phyloP scores from a whole-genome alignment of 2,329 filamentous ascomycete genomes.

The Xylariomycetidae sp. region DNA sequence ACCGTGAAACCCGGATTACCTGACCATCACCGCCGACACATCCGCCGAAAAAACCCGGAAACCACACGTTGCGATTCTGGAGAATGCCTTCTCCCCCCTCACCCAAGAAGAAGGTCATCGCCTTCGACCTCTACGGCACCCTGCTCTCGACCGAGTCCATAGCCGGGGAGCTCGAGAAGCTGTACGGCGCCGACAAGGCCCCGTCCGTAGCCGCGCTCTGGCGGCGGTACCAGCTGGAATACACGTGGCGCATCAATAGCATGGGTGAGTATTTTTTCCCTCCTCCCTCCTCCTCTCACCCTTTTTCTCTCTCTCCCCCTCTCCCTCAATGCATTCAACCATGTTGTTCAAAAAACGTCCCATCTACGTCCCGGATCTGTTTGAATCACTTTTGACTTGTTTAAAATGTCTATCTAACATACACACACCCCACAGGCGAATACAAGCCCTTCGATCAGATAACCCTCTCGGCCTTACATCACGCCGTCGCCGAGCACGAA shows the following conservation, averaged over 20 bases:
- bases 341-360: not conserved
- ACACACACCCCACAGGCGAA: slow-evolving; percentile 47
- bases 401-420: too few relatives aligned
- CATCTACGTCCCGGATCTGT: too few relatives aligned
- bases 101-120: slow-evolving; percentile 44
- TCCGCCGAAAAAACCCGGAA: slow-evolving; percentile 3
- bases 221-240: slow-evolving; percentile 69
- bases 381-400: too few relatives aligned
- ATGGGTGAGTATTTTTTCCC: slow-evolving; percentile 53
- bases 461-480: slow-evolving; percentile 56
- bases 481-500: slow-evolving; percentile 57
- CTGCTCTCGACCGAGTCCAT: slow-evolving; percentile 69
- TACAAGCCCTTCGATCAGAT: slow-evolving; percentile 61
- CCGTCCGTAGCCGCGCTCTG: slow-evolving; percentile 55
- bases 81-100: too few relatives aligned
- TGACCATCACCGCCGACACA: slow-evolving; percentile 12
- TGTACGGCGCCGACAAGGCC: slow-evolving; percentile 56
- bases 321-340: not conserved
- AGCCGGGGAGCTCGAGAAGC: slow-evolving; percentile 48
- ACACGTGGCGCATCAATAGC: slow-evolving; percentile 70
- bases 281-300: too few relatives aligned
- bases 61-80: slow-evolving; percentile 1
- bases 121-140: slow-evolving; percentile 74
- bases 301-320: slow-evolving; percentile 3
- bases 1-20: too few relatives aligned